These are phyloP conservation scores for Phoma sp. DNA, from an alignment of 2,329 filamentous ascomycete species.

Conservation along the genomic window DNA sequence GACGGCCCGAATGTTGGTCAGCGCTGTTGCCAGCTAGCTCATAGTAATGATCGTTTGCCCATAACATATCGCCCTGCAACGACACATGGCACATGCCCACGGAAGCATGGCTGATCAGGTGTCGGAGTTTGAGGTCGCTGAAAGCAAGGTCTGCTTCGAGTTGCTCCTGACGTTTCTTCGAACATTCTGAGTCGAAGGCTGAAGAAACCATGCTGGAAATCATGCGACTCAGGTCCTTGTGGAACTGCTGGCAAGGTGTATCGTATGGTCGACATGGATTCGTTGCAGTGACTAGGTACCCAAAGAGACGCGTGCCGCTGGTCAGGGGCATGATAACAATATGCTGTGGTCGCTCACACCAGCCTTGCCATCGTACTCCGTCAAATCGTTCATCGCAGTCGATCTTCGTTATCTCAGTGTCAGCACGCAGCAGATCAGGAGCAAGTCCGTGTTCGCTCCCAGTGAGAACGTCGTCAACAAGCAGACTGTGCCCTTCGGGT, in stretches of 20 bases:
- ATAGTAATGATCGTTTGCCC: slow-evolving; percentile 47
- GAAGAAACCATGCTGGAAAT: slow-evolving; percentile 38
- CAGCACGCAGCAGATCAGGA: slow-evolving; percentile 39
- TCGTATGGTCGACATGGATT: slow-evolving; percentile 47
- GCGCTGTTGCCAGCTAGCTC: slow-evolving; percentile 31
- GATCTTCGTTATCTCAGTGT: slow-evolving; percentile 27
- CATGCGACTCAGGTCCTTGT: slow-evolving; percentile 41
- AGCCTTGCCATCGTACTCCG: slow-evolving; percentile 37
- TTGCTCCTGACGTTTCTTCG: slow-evolving; percentile 35
- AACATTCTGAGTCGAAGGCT: slow-evolving; percentile 29
- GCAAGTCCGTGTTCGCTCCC: slow-evolving; percentile 35
- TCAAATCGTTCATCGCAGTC: slow-evolving; percentile 41
- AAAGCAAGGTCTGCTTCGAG: slow-evolving; percentile 44
- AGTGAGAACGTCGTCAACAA: slow-evolving; percentile 30
- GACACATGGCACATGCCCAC: slow-evolving; percentile 45
- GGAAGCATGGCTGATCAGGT: slow-evolving; percentile 44
- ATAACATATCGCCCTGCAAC: slow-evolving; percentile 38
- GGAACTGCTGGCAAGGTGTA: slow-evolving; percentile 39
- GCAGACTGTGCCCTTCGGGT: slow-evolving; percentile 34
- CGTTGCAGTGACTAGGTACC: slow-evolving; percentile 43
- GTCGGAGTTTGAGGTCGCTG: slow-evolving; percentile 43
- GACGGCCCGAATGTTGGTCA: slow-evolving; percentile 21
- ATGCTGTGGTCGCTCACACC: slow-evolving; percentile 30
- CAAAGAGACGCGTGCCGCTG: slow-evolving; percentile 30
- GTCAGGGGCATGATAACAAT: slow-evolving; percentile 38